Evolutionary conservation across 2,329 filamentous ascomycete genomes (phyloP), one percentile per base, ranked within the genome.

Genomic region (Exophiala phaeomuriformis): DNA sequence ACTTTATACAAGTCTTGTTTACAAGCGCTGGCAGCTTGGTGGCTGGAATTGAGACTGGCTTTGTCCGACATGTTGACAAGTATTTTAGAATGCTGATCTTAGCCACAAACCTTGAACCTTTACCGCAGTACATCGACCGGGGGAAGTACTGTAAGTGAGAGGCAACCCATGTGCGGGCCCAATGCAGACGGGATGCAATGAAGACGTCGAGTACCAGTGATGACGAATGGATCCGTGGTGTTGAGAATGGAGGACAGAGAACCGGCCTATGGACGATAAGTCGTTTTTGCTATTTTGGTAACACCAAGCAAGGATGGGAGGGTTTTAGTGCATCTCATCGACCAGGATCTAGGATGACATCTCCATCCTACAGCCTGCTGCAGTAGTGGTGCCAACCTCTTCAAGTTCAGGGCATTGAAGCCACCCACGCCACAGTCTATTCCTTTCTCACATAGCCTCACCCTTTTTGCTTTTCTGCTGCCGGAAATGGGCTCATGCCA

Each of bases 211-310:
- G 39, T 41, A 19, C 2, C 19, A 41, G 39, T 41, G 39, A 41
- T 41, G 39, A 41, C 39, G 39, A 41, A 27, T 41, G 28, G 39
- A 41, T 19, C 19, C 27, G 19, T 9, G 12, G 28, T 3, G 4
- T 41, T 5, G 39, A 12, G 19, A n/a, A 41, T 6, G 5, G 39
- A 28, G 4, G 39, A 28, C 28, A 19, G 39, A 41, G 39, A 5
- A 41, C 28, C 19, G n/a, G 39, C 39, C 36, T 27, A 41, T 27
- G 39, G 39, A 5, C 28, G 39, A 41, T 27, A 19, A 9, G 39
- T 41, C 39, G 39, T 12, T 12, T 41, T 41, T 41, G 39, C 39
- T 41, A 41, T 41, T 41, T 41, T 41, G 39, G 39, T 41, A 41
- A 41, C 39, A 41, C 39, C 12, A 10, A 27, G 28, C 39, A 41